Conservation (phyloP, 768 basidiomycete species). For the Lactarius indigo region DNA sequence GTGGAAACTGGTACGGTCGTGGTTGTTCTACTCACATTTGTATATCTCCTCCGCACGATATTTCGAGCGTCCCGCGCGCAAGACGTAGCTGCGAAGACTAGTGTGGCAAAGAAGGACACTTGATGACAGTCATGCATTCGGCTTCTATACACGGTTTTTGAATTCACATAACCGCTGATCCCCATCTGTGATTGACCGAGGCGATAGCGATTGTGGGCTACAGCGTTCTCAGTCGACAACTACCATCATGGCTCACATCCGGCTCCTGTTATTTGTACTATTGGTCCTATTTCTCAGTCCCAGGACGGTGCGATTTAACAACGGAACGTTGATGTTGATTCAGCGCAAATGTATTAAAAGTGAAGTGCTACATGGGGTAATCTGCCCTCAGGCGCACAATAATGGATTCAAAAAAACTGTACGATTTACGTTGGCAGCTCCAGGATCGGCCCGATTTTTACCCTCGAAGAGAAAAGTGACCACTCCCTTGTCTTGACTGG, state of each 20-base stretch:
- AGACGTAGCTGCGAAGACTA: neutral
- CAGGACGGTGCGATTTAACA: slow-evolving; percentile 56
- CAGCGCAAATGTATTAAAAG: too few species aligned
- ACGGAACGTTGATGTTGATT: too few species aligned
- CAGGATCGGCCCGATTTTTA: slow-evolving; percentile 42
- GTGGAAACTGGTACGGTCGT: slow-evolving; percentile 16
- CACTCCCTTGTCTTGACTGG: slow-evolving; percentile 54
- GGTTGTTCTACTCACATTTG: slow-evolving; percentile 7
- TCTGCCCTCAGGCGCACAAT: too few species aligned
- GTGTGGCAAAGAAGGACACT: neutral
- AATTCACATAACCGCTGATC: neutral
- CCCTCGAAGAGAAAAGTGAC: slow-evolving; percentile 59
- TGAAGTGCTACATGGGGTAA: too few species aligned
- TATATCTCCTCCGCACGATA: too few species aligned
- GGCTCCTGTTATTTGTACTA: slow-evolving; percentile 27
- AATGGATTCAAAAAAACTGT: too few species aligned
- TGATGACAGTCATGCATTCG: neutral
- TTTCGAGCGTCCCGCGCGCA: too few species aligned
- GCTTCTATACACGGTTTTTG: neutral
- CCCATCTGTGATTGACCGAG: neutral
- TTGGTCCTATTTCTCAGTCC: slow-evolving; percentile 38
- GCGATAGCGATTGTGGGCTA: neutral
- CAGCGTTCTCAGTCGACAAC: neutral
- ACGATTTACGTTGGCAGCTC: slow-evolving; percentile 55
- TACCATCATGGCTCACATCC: slow-evolving; percentile 10